Conservation (phyloP, 495 filamentous ascomycete genomes). For the Xylaria castorea region DNA sequence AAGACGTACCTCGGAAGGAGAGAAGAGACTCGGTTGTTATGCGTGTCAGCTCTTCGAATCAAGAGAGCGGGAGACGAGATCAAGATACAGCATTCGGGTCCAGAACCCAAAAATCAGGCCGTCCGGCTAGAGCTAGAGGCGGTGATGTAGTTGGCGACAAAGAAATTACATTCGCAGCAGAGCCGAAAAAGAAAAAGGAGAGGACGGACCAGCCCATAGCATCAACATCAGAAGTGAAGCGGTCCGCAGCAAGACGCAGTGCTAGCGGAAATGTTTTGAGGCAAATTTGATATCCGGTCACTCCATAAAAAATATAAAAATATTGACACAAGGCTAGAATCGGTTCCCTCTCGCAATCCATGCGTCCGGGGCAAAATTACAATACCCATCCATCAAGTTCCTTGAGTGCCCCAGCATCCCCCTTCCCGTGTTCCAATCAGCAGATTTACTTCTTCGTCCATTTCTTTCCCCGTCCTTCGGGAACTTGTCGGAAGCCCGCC, state of each 20-base stretch:
- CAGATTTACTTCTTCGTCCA: slow-evolving; percentile 47
- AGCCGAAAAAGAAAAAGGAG: slow-evolving; percentile 61
- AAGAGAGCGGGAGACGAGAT: slow-evolving; percentile 60
- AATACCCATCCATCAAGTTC: slow-evolving; percentile 2
- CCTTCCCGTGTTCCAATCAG: slow-evolving; percentile 29
- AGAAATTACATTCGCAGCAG: slow-evolving; percentile 83
- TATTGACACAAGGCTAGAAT: background rate
- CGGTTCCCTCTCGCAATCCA: background rate
- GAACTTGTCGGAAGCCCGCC: slow-evolving; percentile 33
- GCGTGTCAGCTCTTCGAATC: slow-evolving; percentile 71
- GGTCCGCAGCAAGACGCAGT: slow-evolving; percentile 65
- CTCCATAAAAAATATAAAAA: slow-evolving; percentile 10
- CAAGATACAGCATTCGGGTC: slow-evolving; percentile 75
- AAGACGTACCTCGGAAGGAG: slow-evolving; percentile 34
- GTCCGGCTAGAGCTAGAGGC: slow-evolving; percentile 52
- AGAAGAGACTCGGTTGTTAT: slow-evolving; percentile 57
- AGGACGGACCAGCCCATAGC: slow-evolving; percentile 39
- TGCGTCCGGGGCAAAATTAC: slow-evolving; percentile 17
- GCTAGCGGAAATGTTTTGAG: slow-evolving; percentile 77
- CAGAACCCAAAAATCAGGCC: slow-evolving; percentile 58
- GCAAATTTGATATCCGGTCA: slow-evolving; percentile 54
- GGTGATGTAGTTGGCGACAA: slow-evolving; percentile 78
- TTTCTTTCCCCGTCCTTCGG: slow-evolving; percentile 41
- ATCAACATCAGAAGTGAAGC: slow-evolving; percentile 47
- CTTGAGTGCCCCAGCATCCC: background rate